phyloP scores from a whole-genome alignment of 768 basidiomycete genomes.

The Sporobolomyces pararoseus region DNA sequence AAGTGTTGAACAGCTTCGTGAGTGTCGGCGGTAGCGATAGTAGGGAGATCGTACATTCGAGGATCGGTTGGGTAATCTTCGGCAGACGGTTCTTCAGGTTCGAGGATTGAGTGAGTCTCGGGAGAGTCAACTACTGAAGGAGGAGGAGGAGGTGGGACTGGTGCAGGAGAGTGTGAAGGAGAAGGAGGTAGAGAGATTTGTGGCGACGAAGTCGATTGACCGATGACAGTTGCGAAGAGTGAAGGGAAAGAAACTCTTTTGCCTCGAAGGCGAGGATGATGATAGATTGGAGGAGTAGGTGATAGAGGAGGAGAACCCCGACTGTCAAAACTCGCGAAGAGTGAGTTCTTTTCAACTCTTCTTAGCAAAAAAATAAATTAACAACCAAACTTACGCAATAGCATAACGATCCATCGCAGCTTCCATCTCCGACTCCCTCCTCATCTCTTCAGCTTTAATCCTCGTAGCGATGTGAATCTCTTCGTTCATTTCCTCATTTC shows the following conservation, averaged over 20 bases:
- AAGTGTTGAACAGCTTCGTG: neutral
- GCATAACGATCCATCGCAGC: no score
- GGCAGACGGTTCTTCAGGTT: no score
- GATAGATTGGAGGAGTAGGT: conserved; percentile 1
- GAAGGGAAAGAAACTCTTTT: conserved; percentile 14
- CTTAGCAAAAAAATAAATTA: no score
- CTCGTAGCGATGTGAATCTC: no score
- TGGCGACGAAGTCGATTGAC: neutral
- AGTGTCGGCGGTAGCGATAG: no score
- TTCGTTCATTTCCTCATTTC: neutral
- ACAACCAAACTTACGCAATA: no score
- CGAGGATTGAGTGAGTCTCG: neutral
- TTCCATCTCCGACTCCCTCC: no score
- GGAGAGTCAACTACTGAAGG: neutral
- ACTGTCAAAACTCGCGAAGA: neutral
- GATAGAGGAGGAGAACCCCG: conserved; percentile 5
- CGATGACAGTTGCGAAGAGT: conserved; percentile 7
- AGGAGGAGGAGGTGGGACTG: neutral
- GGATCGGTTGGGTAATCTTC: neutral
- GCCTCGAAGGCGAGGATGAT: conserved; percentile 9
- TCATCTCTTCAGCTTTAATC: no score
- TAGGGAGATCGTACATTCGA: no score
- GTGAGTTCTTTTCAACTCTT: no score
- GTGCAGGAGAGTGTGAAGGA: neutral
- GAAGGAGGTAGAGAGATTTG: conserved; percentile 13